Conservation (phyloP, 345 rosid genomes). For the Syzygium oleosum region DNA sequence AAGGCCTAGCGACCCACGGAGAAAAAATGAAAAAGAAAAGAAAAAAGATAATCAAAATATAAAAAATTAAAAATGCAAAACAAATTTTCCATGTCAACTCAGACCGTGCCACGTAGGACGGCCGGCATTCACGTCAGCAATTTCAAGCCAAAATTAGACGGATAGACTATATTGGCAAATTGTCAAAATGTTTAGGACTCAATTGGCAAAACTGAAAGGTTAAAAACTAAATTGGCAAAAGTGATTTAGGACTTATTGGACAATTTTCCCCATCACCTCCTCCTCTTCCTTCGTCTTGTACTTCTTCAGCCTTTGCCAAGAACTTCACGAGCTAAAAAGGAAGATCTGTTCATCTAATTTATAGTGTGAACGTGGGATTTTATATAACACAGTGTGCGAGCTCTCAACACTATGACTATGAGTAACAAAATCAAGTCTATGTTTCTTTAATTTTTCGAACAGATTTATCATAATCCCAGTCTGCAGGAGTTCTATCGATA, state of each 20-base stretch:
- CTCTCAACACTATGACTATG: not conserved
- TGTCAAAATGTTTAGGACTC: too few species aligned
- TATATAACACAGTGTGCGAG: not conserved
- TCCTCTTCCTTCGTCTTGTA: not conserved
- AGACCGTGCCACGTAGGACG: rapidly evolving
- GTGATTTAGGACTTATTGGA: not conserved
- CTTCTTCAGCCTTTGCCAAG: not conserved
- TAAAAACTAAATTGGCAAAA: too few species aligned
- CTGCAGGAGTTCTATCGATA: not conserved
- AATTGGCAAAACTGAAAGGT: too few species aligned
- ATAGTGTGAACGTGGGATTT: not conserved
- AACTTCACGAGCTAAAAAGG: not conserved
- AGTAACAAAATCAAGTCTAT: not conserved
- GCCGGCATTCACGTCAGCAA: rapidly evolving
- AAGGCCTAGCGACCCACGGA: too few species aligned
- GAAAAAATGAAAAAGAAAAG: not conserved
- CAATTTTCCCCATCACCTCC: not conserved
- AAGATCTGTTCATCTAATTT: not conserved
- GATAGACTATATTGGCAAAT: too few species aligned
- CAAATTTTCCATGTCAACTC: too few species aligned
- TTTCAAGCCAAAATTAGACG: not conserved
- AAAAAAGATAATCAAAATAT: too few species aligned
- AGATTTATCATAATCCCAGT: not conserved
- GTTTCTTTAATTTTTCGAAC: not conserved
- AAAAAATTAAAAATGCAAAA: too few species aligned